Evolutionary conservation across 2,329 filamentous ascomycete species (phyloP), one percentile per base, ranked within the genome.

Genomic region (Arthroderma sp.): DNA sequence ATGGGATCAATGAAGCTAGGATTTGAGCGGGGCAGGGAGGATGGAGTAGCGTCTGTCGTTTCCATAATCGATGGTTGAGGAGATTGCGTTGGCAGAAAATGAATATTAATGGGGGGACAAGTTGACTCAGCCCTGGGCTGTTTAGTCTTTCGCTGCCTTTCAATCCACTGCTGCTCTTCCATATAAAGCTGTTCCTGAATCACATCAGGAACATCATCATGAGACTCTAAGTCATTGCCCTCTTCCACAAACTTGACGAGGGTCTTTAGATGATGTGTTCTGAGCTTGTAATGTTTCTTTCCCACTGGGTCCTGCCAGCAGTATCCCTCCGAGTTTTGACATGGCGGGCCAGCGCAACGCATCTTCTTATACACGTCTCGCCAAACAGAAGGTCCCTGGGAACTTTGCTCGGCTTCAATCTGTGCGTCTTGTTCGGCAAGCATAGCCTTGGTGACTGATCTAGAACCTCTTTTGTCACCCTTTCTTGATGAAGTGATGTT

Each of bases 281-380:
- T 53, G 1, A 64, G 54, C 44, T 50, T 57, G 40, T 63, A 57
- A 48, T 65, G 57, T 52, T 63, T 56, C 55, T 62, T 51, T 47
- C 53, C 44, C 29, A 51, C 11, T 15, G 57, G 56, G 46, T 64
- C 56, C 36, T 52, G 48, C 60, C 54, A 66, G 52, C 56, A 64
- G 46, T 63, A 44, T 27, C 32, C 32, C 22, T 36, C 29, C 15
- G 8, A 27, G 7, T n/a, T 27, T 8, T 36, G 40, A 31, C 40
- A 42, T 42, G 40, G 22, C 27, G 40, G 30, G 27, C 45, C 48
- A 10, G 42, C 42, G 37, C 48, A 50, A 7, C 39, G 48, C 46
- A 50, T 50, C 34, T 41, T 9, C 30, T 29, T 45, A 37, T 50
- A 50, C 11, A 50, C 43, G 27, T 46, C 32, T 15, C 33, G 40